phyloP scores from a whole-genome alignment of 257 asterid genomes.

The Linaria vulgaris region DNA sequence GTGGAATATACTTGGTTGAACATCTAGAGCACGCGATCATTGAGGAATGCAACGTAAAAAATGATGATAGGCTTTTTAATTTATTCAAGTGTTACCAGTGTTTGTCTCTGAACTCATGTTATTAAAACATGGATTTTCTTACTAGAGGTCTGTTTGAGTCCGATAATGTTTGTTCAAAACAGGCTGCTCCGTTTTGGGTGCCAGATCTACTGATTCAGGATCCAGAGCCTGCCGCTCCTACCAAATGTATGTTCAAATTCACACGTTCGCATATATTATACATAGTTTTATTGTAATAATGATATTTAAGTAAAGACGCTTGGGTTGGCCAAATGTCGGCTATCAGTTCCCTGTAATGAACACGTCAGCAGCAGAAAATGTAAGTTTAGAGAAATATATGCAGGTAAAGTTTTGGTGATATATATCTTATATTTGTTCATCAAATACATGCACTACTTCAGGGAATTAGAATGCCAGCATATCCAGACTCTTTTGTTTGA shows the following conservation, averaged over 20 bases:
- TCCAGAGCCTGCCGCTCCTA: slow-evolving; percentile 46
- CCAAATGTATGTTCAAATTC: slow-evolving; percentile 51
- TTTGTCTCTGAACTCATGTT: slow-evolving; percentile 1
- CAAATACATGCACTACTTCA: no score
- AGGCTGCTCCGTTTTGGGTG: slow-evolving; percentile 65
- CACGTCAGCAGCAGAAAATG: slow-evolving; percentile 61
- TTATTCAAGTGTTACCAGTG: slow-evolving; percentile 7
- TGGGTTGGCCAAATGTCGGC: slow-evolving; percentile 70
- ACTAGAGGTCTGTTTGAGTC: background rate
- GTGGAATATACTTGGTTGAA: no score
- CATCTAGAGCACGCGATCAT: no score
- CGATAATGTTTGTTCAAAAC: slow-evolving; percentile 29
- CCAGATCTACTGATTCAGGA: slow-evolving; percentile 49
- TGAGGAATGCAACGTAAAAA: slow-evolving; percentile 7
- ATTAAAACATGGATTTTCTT: background rate
- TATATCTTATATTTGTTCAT: no score
- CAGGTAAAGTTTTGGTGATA: slow-evolving; percentile 52
- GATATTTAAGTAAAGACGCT: no score
- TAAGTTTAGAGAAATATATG: slow-evolving; percentile 53
- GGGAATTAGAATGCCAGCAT: no score
- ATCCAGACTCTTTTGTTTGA: no score
- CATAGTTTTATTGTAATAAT: no score
- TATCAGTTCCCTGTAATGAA: slow-evolving; percentile 69
- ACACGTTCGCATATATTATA: no score
- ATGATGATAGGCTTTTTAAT: slow-evolving; percentile 1